Percentiles rank a stretch among this genome's conserved stretches.
Conservation (phyloP, 169 alveolate species). For the Plasmodium vivax region DNA sequence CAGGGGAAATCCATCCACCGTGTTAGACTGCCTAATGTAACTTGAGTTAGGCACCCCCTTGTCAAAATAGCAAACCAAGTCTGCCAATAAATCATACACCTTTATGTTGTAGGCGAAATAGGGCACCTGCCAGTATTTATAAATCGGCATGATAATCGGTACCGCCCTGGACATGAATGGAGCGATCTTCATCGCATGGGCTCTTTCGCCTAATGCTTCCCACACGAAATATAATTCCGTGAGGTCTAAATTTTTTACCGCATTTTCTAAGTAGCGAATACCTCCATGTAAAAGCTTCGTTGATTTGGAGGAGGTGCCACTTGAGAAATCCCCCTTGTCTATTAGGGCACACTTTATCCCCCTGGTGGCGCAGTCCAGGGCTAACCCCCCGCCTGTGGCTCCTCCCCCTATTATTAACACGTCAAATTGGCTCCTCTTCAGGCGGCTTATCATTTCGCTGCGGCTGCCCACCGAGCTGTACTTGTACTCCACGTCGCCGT, state of each 20-base stretch:
- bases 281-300: conserved; percentile 97
- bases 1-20: conserved; percentile 81
- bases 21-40: conserved; percentile 81
- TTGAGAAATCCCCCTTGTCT: conserved; percentile 93
- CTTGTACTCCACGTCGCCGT: conserved; percentile 78
- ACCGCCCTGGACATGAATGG: conserved; percentile 91
- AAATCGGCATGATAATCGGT: conserved; percentile 90
- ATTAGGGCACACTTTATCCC: conserved; percentile 93
- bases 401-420: conserved; percentile 94
- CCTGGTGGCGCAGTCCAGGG: conserved; percentile 93
- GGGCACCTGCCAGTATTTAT: conserved; percentile 87
- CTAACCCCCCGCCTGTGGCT: conserved; percentile 91
- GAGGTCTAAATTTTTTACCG: conserved; percentile 84
- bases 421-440: conserved; percentile 85
- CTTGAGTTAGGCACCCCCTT: conserved; percentile 86
- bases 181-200: conserved; percentile 89
- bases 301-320: conserved; percentile 94
- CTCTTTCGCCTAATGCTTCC: conserved; percentile 94
- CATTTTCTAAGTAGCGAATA: conserved; percentile 92
- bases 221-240: conserved; percentile 88
- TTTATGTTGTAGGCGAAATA: conserved; percentile 91
- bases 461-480: conserved; percentile 73
- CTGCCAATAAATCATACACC: conserved; percentile 90
- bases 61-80: conserved; percentile 86
- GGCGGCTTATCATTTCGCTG: conserved; percentile 77